Percentiles rank a stretch among this genome's conserved stretches.
phyloP scores from a whole-genome alignment of 192 early-diverging fungal species.

The Piromyces sp. region DNA sequence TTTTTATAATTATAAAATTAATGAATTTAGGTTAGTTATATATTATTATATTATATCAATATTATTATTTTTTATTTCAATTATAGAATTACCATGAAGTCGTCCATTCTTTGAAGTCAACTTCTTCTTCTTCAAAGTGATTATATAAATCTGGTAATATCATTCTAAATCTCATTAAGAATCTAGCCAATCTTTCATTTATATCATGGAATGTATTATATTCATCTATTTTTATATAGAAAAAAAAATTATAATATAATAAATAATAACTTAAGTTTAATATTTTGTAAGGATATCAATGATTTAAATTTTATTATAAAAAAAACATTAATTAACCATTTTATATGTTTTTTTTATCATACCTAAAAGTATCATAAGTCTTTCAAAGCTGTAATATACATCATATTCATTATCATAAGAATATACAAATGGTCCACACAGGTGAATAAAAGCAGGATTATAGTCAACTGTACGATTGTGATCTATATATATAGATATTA shows the following conservation, averaged over 20 bases:
- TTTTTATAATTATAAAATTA: background rate
- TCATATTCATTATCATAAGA: constrained; percentile 54
- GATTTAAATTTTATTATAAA: too few relatives aligned
- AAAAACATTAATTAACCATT: too few relatives aligned
- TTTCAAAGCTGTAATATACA: constrained; percentile 66
- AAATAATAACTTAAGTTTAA: too few relatives aligned
- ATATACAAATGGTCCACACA: constrained; percentile 70
- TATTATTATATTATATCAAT: too few relatives aligned
- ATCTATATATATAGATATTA: constrained; percentile 73
- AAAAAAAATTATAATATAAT: background rate
- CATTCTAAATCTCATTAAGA: constrained; percentile 67
- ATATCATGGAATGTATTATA: constrained; percentile 40
- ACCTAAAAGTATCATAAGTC: constrained; percentile 52
- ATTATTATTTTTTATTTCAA: too few relatives aligned
- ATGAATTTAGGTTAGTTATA: too few relatives aligned
- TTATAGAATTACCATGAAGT: constrained; percentile 40
- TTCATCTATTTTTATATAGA: constrained; percentile 31
- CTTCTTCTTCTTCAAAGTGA: constrained; percentile 90
- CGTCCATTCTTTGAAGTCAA: constrained; percentile 70
- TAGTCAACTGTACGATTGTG: constrained; percentile 61
- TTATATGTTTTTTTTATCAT: background rate
- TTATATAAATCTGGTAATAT: constrained; percentile 76
- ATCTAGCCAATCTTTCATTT: constrained; percentile 63
- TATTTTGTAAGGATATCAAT: too few relatives aligned
- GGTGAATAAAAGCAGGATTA: constrained; percentile 46